phyloP scores from a whole-genome alignment of 306 rosid species.

The Dalbergia oliveri region DNA sequence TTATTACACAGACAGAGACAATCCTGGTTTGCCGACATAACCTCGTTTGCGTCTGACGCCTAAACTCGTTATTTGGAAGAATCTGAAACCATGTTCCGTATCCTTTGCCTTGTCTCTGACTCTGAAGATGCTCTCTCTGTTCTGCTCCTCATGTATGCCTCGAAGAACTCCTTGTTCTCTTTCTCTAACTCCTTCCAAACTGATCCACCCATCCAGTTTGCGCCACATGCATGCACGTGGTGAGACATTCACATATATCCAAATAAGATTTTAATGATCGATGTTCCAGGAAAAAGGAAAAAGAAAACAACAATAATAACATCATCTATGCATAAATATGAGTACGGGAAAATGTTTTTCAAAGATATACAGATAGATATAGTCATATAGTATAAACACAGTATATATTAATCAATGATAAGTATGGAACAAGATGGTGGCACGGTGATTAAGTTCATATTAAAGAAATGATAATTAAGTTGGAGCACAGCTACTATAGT shows the following conservation, averaged over 20 bases:
- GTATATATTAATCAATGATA: no score
- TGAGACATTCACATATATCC: constrained; percentile 6
- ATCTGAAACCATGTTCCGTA: constrained; percentile 50
- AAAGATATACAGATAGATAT: no score
- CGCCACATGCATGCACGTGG: constrained; percentile 48
- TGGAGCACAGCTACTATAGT: not conserved
- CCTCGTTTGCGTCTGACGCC: constrained; percentile 46
- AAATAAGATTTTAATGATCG: not conserved
- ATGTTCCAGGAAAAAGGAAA: not conserved
- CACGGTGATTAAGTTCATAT: no score
- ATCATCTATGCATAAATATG: not conserved
- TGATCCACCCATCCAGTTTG: constrained; percentile 32
- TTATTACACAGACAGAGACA: constrained; percentile 13
- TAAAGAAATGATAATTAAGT: not conserved
- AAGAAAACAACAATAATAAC: not conserved
- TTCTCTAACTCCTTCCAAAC: constrained; percentile 97
- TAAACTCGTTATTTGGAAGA: constrained; percentile 48
- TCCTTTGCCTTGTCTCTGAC: constrained; percentile 54
- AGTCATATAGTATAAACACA: no score
- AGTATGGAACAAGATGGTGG: not conserved
- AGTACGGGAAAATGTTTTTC: not conserved
- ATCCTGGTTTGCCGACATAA: not conserved
- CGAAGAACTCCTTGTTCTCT: constrained; percentile 93
- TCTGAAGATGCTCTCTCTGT: constrained; percentile 47
- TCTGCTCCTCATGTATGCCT: constrained; percentile 64